Conservation (phyloP, 1,139 yeast genomes). For the Martiniozyma asiatica region DNA sequence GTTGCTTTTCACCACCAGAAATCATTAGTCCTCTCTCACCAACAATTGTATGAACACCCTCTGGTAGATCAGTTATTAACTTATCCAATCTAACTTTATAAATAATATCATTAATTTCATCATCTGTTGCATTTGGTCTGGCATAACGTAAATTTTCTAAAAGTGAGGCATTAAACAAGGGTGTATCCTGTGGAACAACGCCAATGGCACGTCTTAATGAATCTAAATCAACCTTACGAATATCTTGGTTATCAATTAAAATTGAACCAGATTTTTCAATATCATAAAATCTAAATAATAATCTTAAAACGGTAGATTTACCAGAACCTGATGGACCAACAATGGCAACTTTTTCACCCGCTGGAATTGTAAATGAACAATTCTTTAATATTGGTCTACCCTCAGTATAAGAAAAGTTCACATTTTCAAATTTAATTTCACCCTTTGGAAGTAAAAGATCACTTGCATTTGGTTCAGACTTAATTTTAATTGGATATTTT, state of each 20-base stretch:
- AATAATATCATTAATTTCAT: constrained; percentile 56
- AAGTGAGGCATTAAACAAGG: constrained; percentile 84
- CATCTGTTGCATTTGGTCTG: constrained; percentile 57
- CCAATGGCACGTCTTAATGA: constrained; percentile 69
- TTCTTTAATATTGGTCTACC: constrained; percentile 76
- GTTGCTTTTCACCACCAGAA: constrained; percentile 96
- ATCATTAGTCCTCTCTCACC: constrained; percentile 99
- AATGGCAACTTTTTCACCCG: constrained; percentile 82
- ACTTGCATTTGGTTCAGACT: constrained; percentile 49
- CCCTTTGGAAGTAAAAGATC: constrained; percentile 48
- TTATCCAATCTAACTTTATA: constrained; percentile 55
- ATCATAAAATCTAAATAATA: constrained; percentile 85
- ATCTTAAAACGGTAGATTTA: constrained; percentile 75
- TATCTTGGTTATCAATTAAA: constrained; percentile 81
- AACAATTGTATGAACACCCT: constrained; percentile 77
- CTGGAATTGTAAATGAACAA: constrained; percentile 77
- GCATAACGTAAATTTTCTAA: constrained; percentile 86
- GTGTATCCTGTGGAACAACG: constrained; percentile 97
- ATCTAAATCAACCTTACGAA: constrained; percentile 62
- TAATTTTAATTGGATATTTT: constrained; percentile 56
- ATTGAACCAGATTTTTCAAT: constrained; percentile 59
- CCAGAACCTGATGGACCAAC: constrained; percentile 97
- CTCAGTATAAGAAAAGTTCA: constrained; percentile 83
- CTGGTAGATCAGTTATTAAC: constrained; percentile 62
- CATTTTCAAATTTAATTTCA: constrained; percentile 81